Base-by-base conservation (phyloP, 75 land plant genomes). In the Cunninghamia lanceolata region DNA sequence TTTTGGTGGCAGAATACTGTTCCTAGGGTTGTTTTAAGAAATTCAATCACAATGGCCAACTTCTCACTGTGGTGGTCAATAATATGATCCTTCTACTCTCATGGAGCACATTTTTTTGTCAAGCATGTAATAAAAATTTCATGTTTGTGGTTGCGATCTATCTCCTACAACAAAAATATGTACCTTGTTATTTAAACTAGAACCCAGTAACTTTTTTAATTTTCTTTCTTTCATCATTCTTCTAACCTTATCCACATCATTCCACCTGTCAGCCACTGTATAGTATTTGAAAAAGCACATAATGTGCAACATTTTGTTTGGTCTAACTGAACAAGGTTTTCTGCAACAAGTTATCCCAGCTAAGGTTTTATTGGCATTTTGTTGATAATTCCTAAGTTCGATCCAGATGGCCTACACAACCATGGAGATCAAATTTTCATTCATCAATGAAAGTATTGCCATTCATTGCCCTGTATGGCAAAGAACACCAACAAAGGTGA, bases 51-150 rank as follows among this genome's bases (percentile, higher is more conserved):
- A 81, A 93, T 73, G 9, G 94, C 94, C 85, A 93, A 52, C 89
- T 90, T 91, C 84, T 93, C 94, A 52, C 92, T 91, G 63, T 93
- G 94, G 39, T 36, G 82, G 73, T 52, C 78, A 85, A 93, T 63
- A 66, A 85, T 89, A 56, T 82, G 89, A 82, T 91, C 91, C 87
- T 89, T 91, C 50, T 91, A 90, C 82, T 91, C 94, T 89, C 91
- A 91, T 88, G 87, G 34, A 88, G 28, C 70, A 93, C 92, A 86
- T 38, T 21, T 91, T 90, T 1, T 86, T 84, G 7, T 34, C 66
- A 14, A 88, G 85, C 30, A 53, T 40, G 46, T 77, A 90, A 39
- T 87, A 84, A 28, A 93, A 83, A 30, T 56, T 86, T 25, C 86
- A 85, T 13, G 54, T 85, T 82, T 91, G 88, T 39, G 89, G 87